Evolutionary conservation across 2,329 filamentous ascomycete species (phyloP).

Genomic region (Daldinia sp.): DNA sequence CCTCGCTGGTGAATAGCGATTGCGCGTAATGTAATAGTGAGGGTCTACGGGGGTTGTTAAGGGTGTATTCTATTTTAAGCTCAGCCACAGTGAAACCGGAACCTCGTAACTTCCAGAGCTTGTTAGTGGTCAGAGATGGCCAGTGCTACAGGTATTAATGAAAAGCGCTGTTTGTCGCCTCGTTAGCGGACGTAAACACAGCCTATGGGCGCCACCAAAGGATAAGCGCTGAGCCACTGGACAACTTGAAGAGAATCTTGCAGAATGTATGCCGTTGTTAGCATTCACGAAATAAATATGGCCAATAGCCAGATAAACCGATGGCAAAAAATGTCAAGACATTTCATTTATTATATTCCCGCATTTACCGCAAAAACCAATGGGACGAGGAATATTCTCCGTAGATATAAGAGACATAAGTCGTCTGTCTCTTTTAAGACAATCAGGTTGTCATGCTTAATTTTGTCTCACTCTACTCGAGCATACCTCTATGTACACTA

Average conservation of each 20-base stretch:
- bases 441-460: not conserved
- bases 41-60: not conserved
- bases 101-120: not conserved
- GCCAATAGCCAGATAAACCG: conserved; percentile 2
- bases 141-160: not conserved
- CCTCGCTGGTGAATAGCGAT: conserved; percentile 26
- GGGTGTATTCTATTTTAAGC: conserved; percentile 28
- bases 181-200: conserved; percentile 6
- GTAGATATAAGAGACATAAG: not conserved
- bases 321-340: not conserved
- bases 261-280: not conserved
- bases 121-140: not conserved
- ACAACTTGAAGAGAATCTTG: conserved; percentile 2
- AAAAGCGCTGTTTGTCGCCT: not conserved
- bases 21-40: conserved; percentile 28
- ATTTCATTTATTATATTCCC: conserved; percentile 20
- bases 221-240: conserved; percentile 20
- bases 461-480: conserved; percentile 18
- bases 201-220: conserved; percentile 23
- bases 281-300: conserved; percentile 4
- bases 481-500: no score
- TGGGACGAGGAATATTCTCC: not conserved
- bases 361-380: conserved; percentile 15
- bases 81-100: conserved; percentile 26
- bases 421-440: not conserved